Evolutionary conservation across 805 yeast species (phyloP), one percentile per base, ranked within the genome.

Genomic region (Metschnikowia lochheadii): DNA sequence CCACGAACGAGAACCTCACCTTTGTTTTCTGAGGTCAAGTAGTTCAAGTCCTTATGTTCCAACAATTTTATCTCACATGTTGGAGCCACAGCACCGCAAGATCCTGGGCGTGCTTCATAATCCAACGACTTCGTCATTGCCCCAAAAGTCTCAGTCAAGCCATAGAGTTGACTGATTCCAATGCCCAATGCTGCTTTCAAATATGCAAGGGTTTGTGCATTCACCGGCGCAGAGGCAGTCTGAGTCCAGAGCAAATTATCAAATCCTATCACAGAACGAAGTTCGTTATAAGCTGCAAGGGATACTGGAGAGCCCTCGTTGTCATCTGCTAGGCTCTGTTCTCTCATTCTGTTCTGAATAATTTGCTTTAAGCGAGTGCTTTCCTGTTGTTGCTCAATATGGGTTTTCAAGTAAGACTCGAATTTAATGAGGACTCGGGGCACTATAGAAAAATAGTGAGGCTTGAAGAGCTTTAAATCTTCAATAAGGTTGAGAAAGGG

Each of bases 91-190:
- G 85, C 75, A 23, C 90, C 90, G 53, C 82, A 77, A 2, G 82
- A 70, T 13, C 85, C 87, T 2, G 75, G 72, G 36, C 64, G 56
- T 26, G 68, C 55, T 48, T 83, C 88, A 52, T 56, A 68, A 10
- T 67, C 64, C 39, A 63, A 63, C 52, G 70, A 61, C 64, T 71
- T 54, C 20, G 72, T 64, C 45, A 76, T 59, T 10, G 83, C 84
- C 1, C 85, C 86, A 56, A 82, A 77, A 4, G 84, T 72, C 62
- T 84, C 89, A 7, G 87, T 82, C 35, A 82, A 72, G 2, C 90
- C 91, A 64, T 84, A 85, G 18, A 91, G 91, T 66, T 85, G 89
- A 20, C 67, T 55, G 52, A 79, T 76, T 72, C 78, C 80, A 50
- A 78, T 64, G 51, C 78, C 80, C 46, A 86, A 73, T 0, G 82